Base-by-base conservation (phyloP, 1,284 basidiomycete species). In the Peniophora sp. region DNA sequence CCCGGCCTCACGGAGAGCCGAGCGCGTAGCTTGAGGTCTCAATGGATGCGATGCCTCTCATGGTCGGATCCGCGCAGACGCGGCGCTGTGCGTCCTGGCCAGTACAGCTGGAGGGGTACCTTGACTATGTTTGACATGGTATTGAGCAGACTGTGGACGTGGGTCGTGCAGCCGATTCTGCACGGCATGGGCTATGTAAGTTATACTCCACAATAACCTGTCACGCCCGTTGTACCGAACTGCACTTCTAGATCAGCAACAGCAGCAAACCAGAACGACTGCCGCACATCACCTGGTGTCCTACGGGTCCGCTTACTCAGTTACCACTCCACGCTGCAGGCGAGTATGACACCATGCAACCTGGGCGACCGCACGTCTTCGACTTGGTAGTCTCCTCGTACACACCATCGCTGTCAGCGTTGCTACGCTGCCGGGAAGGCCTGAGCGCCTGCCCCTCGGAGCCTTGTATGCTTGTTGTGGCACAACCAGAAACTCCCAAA, bases 321-420 rank as follows among this genome's bases (percentile, higher is more conserved):
- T 49, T 59, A 24, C 58, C 58, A 8, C 34, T 59, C n/a, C 58
- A 59, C 42, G 58, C 56, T 15, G 58, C 58, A 10, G 54, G 53
- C 18, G n/a, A 41, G n/a, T 51, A 53, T n/a, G 14, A 24, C 43
- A 32, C 12, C 27, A 34, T 32, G n/a, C 43, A 42, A 1, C 11
- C 11, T 3, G 17, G 32, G 1, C 18, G 34, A 2, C 18, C n/a
- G 6, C 20, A 34, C 14, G 17, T 52, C 9, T 48, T 39, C 11
- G 54, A 57, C 47, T 52, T 43, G 23, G 45, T 52, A 10, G 48
- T 54, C 10, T 54, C 56, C 1, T 59, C 58, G 6, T 58, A 58
- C 47, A 56, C 52, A 3, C 57, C 57, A 15, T 56, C 53, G 6
- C 32, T 59, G 12, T 47, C 24, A 12, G 47, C 53, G 9, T 39